These are phyloP conservation scores for Ogataea populi-albae DNA, from an alignment of 805 yeast genomes.

Conservation along the genomic window DNA sequence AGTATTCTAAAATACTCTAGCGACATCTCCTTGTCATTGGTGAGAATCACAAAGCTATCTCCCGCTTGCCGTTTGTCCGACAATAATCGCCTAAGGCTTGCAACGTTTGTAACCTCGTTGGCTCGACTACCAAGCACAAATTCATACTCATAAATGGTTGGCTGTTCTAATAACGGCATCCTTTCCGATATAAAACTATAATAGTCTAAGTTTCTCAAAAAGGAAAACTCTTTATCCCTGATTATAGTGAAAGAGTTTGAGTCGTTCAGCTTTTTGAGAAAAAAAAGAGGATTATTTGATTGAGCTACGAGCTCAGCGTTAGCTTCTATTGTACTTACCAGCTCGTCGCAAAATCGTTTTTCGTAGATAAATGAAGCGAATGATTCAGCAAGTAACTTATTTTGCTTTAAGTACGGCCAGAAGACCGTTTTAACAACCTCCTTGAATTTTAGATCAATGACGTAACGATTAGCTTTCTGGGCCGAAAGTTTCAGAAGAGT, in stretches of 20 bases:
- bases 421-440: conserved; percentile 22
- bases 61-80: conserved; percentile 4
- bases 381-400: background rate
- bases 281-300: conserved; percentile 10
- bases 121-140: conserved; percentile 20
- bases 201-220: conserved; percentile 8
- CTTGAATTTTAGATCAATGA: conserved; percentile 11
- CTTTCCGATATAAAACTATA: background rate
- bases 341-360: conserved; percentile 6
- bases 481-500: conserved; percentile 4
- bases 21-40: conserved; percentile 23
- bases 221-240: conserved; percentile 23
- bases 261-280: conserved; percentile 17
- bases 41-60: conserved; percentile 20
- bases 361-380: conserved; percentile 7
- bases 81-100: conserved; percentile 11
- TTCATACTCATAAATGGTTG: conserved; percentile 9
- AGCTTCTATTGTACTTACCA: conserved; percentile 4
- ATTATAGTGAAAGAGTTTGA: conserved; percentile 20
- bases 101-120: conserved; percentile 20
- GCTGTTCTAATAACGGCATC: conserved; percentile 2
- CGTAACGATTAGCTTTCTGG: conserved; percentile 2
- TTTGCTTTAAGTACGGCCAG: conserved; percentile 15
- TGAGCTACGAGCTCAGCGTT: conserved; percentile 7
- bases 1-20: conserved; percentile 25